A percentile compares a stretch with the other conserved stretches of the same genome.
Conservation (phyloP, 805 yeast genomes). For the Candida adriatica region DNA sequence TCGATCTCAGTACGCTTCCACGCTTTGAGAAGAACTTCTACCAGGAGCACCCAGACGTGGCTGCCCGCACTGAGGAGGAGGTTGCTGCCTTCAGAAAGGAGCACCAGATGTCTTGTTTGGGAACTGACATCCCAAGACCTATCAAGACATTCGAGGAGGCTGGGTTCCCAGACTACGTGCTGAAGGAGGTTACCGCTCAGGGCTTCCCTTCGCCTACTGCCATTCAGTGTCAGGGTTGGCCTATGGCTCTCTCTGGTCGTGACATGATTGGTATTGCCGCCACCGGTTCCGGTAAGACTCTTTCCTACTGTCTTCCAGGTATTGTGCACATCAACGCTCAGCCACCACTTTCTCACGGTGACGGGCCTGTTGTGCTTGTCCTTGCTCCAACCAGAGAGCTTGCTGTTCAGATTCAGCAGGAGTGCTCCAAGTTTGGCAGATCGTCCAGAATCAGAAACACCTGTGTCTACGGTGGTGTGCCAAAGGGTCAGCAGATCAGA, state of each 20-base stretch:
- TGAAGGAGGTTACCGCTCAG: slow-evolving; percentile 79
- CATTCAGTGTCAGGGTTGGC: slow-evolving; percentile 99
- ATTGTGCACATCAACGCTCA: slow-evolving; percentile 98
- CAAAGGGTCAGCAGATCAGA: slow-evolving; percentile 95
- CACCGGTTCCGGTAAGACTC: slow-evolving; percentile 98
- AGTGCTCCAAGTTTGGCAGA: slow-evolving; percentile 90
- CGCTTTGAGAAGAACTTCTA: slow-evolving; percentile 94
- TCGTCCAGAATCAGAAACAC: slow-evolving; percentile 93
- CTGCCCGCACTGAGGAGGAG: slow-evolving; percentile 68
- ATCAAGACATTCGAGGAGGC: slow-evolving; percentile 91
- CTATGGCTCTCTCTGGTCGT: slow-evolving; percentile 98
- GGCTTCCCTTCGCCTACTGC: slow-evolving; percentile 95
- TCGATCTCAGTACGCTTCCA: slow-evolving; percentile 74
- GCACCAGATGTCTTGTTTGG: slow-evolving; percentile 79
- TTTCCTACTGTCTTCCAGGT: slow-evolving; percentile 93
- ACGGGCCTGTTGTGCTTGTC: slow-evolving; percentile 94
- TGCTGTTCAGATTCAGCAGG: slow-evolving; percentile 95
- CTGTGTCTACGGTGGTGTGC: slow-evolving; percentile 99
- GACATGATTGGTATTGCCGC: slow-evolving; percentile 99
- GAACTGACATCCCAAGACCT: slow-evolving; percentile 89
- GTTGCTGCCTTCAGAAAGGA: slow-evolving; percentile 69
- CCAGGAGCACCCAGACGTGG: slow-evolving; percentile 74
- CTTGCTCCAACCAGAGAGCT: slow-evolving; percentile 98
- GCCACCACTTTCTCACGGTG: slow-evolving; percentile 87
- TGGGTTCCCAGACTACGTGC: slow-evolving; percentile 93